Evolutionary conservation across 805 yeast species (phyloP), one percentile per base, ranked within the genome.

Genomic region (Monosporozyma yasuniensis): DNA sequence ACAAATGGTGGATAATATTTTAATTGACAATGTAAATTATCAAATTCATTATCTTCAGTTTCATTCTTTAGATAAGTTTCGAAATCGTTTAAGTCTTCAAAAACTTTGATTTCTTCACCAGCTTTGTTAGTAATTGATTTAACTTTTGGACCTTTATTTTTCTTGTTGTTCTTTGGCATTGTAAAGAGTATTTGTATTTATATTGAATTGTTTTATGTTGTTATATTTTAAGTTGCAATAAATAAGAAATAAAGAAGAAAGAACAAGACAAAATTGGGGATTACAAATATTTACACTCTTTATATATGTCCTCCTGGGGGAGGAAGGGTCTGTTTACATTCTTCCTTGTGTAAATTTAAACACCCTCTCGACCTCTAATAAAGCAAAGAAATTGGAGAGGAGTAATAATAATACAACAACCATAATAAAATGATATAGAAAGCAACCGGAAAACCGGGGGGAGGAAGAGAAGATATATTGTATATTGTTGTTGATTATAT

Each of bases 1-100:
- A 84, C 77, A 62, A 84, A 84, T 47, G 91, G 91, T 19, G 93
- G 93, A 60, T 79, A 73, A 66, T 84, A 84, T 47, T 72, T 72
- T 52, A 84, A 70, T 54, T 78, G 81, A 35, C 86, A 85, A 61
- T 83, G 84, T 56, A 81, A 69, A 58, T 80, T 76, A 61, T 80
- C 86, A 56, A 77, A 81, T 52, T 84, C 90, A 54, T 83, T 81
- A 64, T 84, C 90, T 76, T 86, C 83, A 3, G 84, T 78, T 61
- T 83, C 90, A 61, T 81, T 86, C 60, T 80, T 75, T 52, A 84
- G 70, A 64, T 72, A 84, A 23, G 74, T 72, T 61, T 81, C 87
- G 60, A 84, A 84, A 16, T 78, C 73, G 18, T 71, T 72, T 52
- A 84, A 67, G 47, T 78, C 83, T 44, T 84, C 90, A 66, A 84